Percentiles rank a stretch among this genome's conserved stretches.
These are phyloP conservation scores for Epithele typhae DNA, from an alignment of 768 basidiomycete genomes.

Conservation along the genomic window DNA sequence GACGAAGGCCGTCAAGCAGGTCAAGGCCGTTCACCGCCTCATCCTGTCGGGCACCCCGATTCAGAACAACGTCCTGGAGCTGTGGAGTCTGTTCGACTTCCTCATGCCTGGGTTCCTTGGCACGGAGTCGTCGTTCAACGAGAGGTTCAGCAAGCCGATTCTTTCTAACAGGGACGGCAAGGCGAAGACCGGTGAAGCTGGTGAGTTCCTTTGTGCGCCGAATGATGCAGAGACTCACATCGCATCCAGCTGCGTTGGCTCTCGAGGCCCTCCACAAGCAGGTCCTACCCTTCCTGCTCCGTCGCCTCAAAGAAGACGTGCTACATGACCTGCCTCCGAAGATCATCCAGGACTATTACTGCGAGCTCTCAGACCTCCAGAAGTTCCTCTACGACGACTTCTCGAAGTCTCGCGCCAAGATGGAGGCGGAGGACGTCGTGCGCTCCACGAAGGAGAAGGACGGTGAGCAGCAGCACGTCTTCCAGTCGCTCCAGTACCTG, in stretches of 20 bases:
- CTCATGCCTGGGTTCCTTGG: slow-evolving; percentile 99
- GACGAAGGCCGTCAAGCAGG: slow-evolving; percentile 90
- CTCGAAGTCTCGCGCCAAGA: slow-evolving; percentile 67
- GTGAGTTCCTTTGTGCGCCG: slow-evolving; percentile 42
- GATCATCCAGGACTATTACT: slow-evolving; percentile 99
- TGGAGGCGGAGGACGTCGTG: slow-evolving; percentile 63
- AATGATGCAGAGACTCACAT: background rate
- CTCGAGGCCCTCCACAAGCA: slow-evolving; percentile 97
- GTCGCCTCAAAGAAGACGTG: slow-evolving; percentile 96
- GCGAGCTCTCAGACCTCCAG: slow-evolving; percentile 93
- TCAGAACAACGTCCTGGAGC: slow-evolving; percentile 96
- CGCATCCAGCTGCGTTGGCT: slow-evolving; percentile 73
- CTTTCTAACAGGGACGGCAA: slow-evolving; percentile 93
- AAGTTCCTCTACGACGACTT: slow-evolving; percentile 95
- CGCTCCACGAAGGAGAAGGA: slow-evolving; percentile 35
- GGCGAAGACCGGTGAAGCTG: slow-evolving; percentile 90
- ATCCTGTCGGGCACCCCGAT: slow-evolving; percentile 97
- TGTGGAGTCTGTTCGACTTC: slow-evolving; percentile 99
- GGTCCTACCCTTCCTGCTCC: slow-evolving; percentile 95
- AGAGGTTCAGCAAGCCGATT: slow-evolving; percentile 94
- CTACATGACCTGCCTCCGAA: slow-evolving; percentile 94
- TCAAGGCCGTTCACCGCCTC: slow-evolving; percentile 88
- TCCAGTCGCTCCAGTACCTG: slow-evolving; percentile 95
- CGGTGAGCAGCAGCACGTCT: slow-evolving; percentile 77
- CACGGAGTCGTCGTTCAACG: slow-evolving; percentile 92